These are phyloP conservation scores for Acer saccharum DNA, from an alignment of 345 rosid genomes.

Conservation along the genomic window DNA sequence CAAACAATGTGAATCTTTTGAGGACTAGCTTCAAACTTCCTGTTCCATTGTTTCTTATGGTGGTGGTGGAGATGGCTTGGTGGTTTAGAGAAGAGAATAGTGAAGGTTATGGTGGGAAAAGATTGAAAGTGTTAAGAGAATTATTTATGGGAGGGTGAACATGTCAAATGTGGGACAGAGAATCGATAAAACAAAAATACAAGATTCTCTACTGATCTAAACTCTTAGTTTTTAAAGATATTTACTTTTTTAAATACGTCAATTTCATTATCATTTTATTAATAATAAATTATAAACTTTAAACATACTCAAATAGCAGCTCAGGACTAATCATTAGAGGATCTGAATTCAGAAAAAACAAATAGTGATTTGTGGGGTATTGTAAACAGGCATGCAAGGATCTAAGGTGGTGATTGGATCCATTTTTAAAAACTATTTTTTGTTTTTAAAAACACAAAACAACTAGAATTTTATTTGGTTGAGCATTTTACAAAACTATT, in stretches of 20 bases:
- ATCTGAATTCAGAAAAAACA: too few species aligned
- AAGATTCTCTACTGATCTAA: neutral
- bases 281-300: too few species aligned
- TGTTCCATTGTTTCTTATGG: too few species aligned
- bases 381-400: neutral
- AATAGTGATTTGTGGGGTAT: constrained; percentile 5
- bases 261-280: neutral
- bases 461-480: too few species aligned
- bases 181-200: neutral
- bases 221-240: too few species aligned
- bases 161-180: constrained; percentile 35
- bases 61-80: constrained; percentile 11
- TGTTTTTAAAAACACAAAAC: too few species aligned
- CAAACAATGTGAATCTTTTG: constrained; percentile 61
- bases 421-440: too few species aligned
- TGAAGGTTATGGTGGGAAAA: constrained; percentile 24
- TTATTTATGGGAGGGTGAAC: constrained; percentile 38
- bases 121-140: neutral
- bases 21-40: constrained; percentile 48
- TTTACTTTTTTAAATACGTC: too few species aligned
- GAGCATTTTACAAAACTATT: too few species aligned
- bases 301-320: neutral
- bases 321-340: too few species aligned
- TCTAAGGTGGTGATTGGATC: too few species aligned
- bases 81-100: neutral